phyloP scores from a whole-genome alignment of 2,329 filamentous ascomycete species.

The Magnaporthales sp. region DNA sequence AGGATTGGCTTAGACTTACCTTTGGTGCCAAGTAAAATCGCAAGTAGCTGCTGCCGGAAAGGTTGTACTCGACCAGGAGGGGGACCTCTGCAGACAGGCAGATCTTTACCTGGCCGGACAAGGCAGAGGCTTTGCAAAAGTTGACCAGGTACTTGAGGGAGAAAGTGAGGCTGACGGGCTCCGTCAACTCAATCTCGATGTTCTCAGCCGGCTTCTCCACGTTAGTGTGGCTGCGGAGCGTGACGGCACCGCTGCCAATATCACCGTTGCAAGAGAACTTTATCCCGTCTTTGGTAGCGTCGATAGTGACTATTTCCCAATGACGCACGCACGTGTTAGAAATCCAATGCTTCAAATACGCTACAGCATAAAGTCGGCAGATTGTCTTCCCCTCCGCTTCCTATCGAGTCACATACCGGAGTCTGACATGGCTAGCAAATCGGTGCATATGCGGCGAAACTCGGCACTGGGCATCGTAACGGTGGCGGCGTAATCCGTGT shows the following conservation, averaged over 20 bases:
- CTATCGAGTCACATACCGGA: constrained; percentile 61
- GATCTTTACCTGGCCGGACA: constrained; percentile 78
- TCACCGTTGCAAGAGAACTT: constrained; percentile 92
- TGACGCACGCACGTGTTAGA: neutral
- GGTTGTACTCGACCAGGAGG: constrained; percentile 83
- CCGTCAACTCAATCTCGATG: constrained; percentile 81
- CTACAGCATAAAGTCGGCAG: neutral
- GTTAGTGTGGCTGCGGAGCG: constrained; percentile 78
- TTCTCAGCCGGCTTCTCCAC: constrained; percentile 82
- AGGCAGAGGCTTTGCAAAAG: constrained; percentile 94
- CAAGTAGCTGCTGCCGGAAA: constrained; percentile 77
- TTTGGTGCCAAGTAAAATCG: constrained; percentile 98
- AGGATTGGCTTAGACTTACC: constrained; percentile 43
- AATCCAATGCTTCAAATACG: neutral
- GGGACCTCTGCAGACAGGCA: constrained; percentile 95
- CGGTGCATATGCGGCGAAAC: constrained; percentile 91
- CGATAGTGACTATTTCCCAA: constrained; percentile 68
- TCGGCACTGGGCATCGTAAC: constrained; percentile 82
- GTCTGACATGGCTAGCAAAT: constrained; percentile 86
- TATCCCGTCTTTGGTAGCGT: constrained; percentile 93
- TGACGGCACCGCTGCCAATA: constrained; percentile 92
- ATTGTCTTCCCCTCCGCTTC: neutral
- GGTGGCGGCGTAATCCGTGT: constrained; percentile 95
- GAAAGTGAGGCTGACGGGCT: constrained; percentile 92
- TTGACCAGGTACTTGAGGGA: constrained; percentile 99